Evolutionary conservation across 2,329 filamentous ascomycete species (phyloP).

Genomic region (Colletotrichum chrysophilum): DNA sequence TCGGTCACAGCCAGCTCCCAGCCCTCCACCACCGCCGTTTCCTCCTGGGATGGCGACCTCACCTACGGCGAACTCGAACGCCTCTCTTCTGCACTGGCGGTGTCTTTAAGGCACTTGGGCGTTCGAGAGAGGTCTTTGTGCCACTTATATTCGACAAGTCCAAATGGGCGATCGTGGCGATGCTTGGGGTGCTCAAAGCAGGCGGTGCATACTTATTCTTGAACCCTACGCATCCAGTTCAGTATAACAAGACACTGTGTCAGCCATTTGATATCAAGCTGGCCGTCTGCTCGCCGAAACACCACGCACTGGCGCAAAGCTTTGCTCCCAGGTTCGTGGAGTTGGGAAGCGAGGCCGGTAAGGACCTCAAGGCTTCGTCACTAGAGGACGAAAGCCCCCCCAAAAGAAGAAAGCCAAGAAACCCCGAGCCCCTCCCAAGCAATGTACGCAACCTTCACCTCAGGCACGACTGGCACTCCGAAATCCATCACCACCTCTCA

Average conservation of each 20-base stretch:
- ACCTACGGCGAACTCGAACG: not conserved
- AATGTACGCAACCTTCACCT: constrained; percentile 57
- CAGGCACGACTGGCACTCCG: constrained; percentile 60
- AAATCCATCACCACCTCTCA: constrained; percentile 54
- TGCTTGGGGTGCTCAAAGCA: constrained; percentile 36
- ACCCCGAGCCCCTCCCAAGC: no score
- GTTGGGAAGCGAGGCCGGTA: no score
- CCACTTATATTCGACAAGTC: constrained; percentile 38
- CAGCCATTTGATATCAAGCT: no score
- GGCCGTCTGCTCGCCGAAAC: no score
- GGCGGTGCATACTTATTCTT: constrained; percentile 37
- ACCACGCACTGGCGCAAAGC: no score
- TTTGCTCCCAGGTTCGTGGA: no score
- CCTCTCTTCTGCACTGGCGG: constrained; percentile 12
- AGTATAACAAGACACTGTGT: no score
- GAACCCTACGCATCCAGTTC: constrained; percentile 23
- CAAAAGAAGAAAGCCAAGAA: no score
- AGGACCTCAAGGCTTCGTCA: no score
- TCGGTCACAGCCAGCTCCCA: no score
- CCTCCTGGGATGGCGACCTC: not conserved
- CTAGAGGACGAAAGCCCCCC: fast-evolving
- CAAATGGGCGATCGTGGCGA: constrained; percentile 30
- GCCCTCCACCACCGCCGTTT: constrained; percentile 14
- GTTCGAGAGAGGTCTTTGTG: constrained; percentile 30
- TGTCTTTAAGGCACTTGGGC: constrained; percentile 25